Evolutionary conservation across 768 basidiomycete genomes (phyloP).

Genomic region (Lactarius deliciosus): DNA sequence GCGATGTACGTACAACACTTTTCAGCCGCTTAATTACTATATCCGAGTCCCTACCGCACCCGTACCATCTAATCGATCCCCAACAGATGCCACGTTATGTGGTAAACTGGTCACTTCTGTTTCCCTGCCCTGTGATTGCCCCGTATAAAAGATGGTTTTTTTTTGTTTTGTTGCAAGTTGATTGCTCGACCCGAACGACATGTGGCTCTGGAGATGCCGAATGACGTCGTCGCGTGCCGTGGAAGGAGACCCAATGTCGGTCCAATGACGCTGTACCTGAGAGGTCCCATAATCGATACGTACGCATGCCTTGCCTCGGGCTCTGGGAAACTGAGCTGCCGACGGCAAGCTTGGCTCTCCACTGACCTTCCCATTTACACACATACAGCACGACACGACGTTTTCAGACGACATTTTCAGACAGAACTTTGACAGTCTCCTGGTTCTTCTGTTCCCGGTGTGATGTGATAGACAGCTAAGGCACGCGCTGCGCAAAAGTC

Average conservation of each 20-base stretch:
- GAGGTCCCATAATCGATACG: neutral
- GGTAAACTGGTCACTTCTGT: neutral
- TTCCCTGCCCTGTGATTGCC: neutral
- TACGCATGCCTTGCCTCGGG: neutral
- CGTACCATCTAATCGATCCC: conserved; percentile 10
- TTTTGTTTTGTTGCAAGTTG: neutral
- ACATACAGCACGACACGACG: neutral
- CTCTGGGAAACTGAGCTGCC: neutral
- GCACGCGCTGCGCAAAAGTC: neutral
- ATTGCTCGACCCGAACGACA: no score
- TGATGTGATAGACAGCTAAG: neutral
- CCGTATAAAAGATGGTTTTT: neutral
- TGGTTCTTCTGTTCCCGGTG: neutral
- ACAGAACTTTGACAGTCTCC: neutral
- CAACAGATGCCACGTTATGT: neutral
- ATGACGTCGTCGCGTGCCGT: conserved; percentile 20
- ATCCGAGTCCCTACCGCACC: conserved; percentile 5
- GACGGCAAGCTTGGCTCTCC: neutral
- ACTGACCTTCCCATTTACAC: neutral
- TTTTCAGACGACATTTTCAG: neutral
- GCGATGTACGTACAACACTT: conserved; percentile 2
- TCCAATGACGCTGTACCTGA: conserved; percentile 9
- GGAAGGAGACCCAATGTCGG: conserved; percentile 1
- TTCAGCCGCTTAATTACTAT: conserved; percentile 1
- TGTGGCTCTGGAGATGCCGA: conserved; percentile 12